Evolutionary conservation across 2,329 filamentous ascomycete species (phyloP).

Genomic region (Colletotrichum sp.): DNA sequence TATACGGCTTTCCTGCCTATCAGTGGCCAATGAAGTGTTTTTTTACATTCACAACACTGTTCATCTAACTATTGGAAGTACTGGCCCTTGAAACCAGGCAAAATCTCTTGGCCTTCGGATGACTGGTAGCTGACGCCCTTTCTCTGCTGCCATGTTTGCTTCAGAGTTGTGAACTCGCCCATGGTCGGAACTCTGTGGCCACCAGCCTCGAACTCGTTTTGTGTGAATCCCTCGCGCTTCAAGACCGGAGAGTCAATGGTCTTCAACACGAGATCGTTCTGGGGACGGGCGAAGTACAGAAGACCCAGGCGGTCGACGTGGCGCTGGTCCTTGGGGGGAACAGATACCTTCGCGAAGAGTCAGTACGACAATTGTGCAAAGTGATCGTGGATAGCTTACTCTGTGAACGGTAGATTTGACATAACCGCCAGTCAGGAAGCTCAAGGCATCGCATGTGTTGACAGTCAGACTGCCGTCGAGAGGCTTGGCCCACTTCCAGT

Average conservation of each 20-base stretch:
- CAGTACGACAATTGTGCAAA: background rate
- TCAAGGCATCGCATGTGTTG: constrained; percentile 54
- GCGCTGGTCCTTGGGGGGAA: constrained; percentile 44
- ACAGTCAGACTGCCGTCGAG: constrained; percentile 56
- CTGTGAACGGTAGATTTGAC: constrained; percentile 47
- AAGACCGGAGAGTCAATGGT: constrained; percentile 43
- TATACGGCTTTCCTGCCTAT: fast-evolving
- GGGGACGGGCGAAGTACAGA: constrained; percentile 54
- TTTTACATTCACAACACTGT: background rate
- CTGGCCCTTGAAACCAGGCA: constrained; percentile 37
- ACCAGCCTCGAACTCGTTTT: constrained; percentile 42
- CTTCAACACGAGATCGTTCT: constrained; percentile 40
- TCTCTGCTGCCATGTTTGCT: constrained; percentile 42
- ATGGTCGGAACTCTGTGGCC: constrained; percentile 35
- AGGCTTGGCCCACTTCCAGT: constrained; percentile 57
- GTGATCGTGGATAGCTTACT: constrained; percentile 13
- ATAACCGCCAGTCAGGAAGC: constrained; percentile 52
- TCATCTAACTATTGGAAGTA: background rate
- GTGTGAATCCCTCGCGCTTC: constrained; percentile 32
- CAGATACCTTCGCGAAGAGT: constrained; percentile 29
- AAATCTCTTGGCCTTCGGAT: constrained; percentile 34
- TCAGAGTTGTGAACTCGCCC: constrained; percentile 41
- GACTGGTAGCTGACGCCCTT: constrained; percentile 29
- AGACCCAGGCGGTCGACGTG: constrained; percentile 53
- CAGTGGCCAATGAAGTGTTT: fast-evolving